Conservation (phyloP, 441 rosid species). For the Macaranga tanarius region DNA sequence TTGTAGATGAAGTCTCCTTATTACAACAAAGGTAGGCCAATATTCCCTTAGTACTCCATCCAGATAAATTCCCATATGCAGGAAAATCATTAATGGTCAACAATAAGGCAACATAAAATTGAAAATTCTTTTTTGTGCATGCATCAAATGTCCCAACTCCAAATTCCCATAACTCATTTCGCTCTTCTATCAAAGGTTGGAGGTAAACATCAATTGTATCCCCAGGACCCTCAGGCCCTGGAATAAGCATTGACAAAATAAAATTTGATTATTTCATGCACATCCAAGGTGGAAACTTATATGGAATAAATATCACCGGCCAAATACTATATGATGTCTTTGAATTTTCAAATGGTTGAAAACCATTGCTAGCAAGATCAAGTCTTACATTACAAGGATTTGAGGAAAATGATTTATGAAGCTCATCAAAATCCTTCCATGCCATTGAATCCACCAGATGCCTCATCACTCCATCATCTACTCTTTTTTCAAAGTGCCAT, state of each 20-base stretch:
- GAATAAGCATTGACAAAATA: background rate
- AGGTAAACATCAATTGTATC: background rate
- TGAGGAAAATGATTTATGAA: too few relatives aligned
- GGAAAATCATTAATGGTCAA: conserved; percentile 1
- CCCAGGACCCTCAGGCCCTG: too few relatives aligned
- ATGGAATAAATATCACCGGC: background rate
- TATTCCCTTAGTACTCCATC: background rate
- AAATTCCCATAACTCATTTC: background rate
- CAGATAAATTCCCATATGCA: background rate
- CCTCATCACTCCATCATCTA: too few relatives aligned
- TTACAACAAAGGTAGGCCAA: background rate
- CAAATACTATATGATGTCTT: background rate
- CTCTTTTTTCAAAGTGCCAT: too few relatives aligned
- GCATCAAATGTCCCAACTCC: conserved; percentile 1
- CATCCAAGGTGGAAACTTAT: background rate
- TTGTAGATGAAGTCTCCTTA: background rate
- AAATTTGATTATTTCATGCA: background rate
- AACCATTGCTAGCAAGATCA: too few relatives aligned
- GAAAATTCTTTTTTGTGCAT: background rate
- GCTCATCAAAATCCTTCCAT: too few relatives aligned
- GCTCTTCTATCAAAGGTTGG: background rate
- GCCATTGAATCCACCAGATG: too few relatives aligned
- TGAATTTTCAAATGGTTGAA: too few relatives aligned
- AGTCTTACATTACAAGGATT: background rate
- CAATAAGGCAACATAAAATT: background rate